phyloP scores from a whole-genome alignment of 192 early-diverging fungal genomes.

The Chytriomyces confervae region DNA sequence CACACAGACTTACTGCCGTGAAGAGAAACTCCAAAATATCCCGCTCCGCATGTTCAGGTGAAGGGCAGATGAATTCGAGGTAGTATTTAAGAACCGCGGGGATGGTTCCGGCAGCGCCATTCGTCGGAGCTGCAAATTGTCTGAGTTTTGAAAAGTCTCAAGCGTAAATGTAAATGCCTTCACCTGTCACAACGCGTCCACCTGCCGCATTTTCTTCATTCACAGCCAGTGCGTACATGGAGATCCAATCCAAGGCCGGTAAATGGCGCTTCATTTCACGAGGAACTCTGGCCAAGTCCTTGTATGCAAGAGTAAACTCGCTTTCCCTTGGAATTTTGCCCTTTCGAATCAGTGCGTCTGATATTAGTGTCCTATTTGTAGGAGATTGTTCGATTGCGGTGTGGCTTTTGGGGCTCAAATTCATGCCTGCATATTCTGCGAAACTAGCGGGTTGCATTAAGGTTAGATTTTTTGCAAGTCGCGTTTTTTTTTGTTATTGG shows the following conservation, averaged over 20 bases:
- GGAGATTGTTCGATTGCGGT: slow-evolving; percentile 7
- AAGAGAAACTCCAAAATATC: slow-evolving; percentile 92
- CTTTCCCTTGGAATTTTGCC: background rate
- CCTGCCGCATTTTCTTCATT: slow-evolving; percentile 76
- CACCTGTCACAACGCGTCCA: slow-evolving; percentile 33
- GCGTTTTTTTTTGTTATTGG: no score
- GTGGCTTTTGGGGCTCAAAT: slow-evolving; percentile 13
- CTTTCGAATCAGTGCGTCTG: background rate
- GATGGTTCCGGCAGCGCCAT: slow-evolving; percentile 93
- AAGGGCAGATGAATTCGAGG: slow-evolving; percentile 86
- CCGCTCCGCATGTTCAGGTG: slow-evolving; percentile 72
- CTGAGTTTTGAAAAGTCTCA: slow-evolving; percentile 63
- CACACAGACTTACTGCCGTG: slow-evolving; percentile 61
- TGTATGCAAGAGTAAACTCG: slow-evolving; percentile 38
- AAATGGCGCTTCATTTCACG: slow-evolving; percentile 60
- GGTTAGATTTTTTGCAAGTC: no score
- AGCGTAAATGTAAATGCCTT: background rate
- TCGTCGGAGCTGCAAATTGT: slow-evolving; percentile 85
- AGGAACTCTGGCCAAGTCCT: slow-evolving; percentile 21
- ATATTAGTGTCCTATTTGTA: background rate
- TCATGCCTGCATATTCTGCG: slow-evolving; percentile 43
- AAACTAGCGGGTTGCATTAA: background rate
- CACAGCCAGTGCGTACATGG: slow-evolving; percentile 93
- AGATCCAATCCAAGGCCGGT: slow-evolving; percentile 89
- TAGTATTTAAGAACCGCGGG: slow-evolving; percentile 95